Conservation (phyloP, 1,139 yeast species). For the Hyphopichia fennica region DNA sequence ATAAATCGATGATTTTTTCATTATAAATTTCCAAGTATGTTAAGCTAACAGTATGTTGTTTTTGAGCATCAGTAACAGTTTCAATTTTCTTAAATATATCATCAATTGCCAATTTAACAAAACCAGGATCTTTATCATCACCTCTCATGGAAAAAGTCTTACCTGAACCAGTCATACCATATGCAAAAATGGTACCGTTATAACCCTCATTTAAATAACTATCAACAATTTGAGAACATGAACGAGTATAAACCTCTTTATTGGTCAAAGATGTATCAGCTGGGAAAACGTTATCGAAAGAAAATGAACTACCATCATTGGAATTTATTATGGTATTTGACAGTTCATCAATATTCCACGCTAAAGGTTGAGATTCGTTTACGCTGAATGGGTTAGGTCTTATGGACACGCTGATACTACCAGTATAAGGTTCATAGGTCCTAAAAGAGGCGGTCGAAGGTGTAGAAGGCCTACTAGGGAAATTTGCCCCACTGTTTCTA, state of each 20-base stretch:
- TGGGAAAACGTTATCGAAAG: conserved; percentile 76
- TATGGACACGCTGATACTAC: conserved; percentile 51
- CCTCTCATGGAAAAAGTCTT: conserved; percentile 94
- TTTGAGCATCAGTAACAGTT: conserved; percentile 13
- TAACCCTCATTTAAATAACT: conserved; percentile 70
- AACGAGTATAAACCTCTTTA: conserved; percentile 55
- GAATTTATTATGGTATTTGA: conserved; percentile 46
- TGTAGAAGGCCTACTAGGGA: conserved; percentile 37
- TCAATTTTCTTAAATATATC: conserved; percentile 60
- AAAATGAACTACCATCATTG: conserved; percentile 55
- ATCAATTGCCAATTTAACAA: conserved; percentile 71
- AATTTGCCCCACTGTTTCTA: conserved; percentile 9
- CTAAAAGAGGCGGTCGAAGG: conserved; percentile 26
- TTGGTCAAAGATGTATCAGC: conserved; percentile 48
- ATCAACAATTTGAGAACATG: conserved; percentile 63
- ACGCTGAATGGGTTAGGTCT: conserved; percentile 52
- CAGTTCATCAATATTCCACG: conserved; percentile 46
- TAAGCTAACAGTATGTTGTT: conserved; percentile 48
- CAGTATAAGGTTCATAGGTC: conserved; percentile 44
- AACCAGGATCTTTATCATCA: conserved; percentile 63
- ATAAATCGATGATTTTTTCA: conserved; percentile 77
- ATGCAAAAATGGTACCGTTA: conserved; percentile 89
- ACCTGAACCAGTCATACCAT: conserved; percentile 96
- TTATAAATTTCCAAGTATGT: conserved; percentile 90
- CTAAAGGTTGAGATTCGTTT: conserved; percentile 20